These are phyloP conservation scores for Paramecium caudatum DNA, from an alignment of 73 alveolate genomes.

Conservation along the genomic window DNA sequence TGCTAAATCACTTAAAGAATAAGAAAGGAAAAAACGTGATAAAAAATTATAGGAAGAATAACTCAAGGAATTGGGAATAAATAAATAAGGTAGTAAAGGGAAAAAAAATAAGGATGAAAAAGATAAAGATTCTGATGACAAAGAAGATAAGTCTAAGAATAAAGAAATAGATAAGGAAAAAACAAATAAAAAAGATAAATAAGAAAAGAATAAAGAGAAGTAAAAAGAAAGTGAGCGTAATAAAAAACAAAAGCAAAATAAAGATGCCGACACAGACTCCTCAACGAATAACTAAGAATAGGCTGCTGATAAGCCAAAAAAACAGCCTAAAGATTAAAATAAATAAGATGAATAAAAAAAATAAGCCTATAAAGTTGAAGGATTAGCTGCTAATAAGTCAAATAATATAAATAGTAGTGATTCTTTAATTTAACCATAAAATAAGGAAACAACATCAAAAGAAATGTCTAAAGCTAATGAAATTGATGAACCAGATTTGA, in stretches of 20 bases:
- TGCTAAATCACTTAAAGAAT: slow-evolving; percentile 43
- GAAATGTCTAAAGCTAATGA: slow-evolving; percentile 60
- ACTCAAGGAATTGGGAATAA: slow-evolving; percentile 47
- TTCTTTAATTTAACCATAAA: not conserved
- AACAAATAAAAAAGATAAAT: not conserved
- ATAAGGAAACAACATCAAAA: not conserved
- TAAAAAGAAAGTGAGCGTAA: not conserved
- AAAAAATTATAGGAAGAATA: not conserved
- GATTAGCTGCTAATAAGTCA: slow-evolving; percentile 51
- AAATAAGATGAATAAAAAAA: not conserved
- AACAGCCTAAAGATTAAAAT: not conserved
- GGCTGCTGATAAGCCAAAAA: not conserved
- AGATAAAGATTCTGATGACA: not conserved
- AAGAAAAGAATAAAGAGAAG: not conserved
- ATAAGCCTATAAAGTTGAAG: not conserved
- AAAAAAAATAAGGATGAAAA: not conserved
- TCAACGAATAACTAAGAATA: not conserved
- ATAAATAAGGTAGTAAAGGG: not conserved
- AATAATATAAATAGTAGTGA: slow-evolving; percentile 9
- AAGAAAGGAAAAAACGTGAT: not conserved
- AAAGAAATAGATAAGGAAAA: not conserved
- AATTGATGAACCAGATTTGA: slow-evolving; percentile 58
- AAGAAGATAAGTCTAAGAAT: not conserved
- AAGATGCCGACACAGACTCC: not conserved
- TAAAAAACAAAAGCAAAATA: not conserved